These are phyloP conservation scores for Blakeslea trispora DNA, from an alignment of 371 early-diverging fungal genomes.

Conservation along the genomic window DNA sequence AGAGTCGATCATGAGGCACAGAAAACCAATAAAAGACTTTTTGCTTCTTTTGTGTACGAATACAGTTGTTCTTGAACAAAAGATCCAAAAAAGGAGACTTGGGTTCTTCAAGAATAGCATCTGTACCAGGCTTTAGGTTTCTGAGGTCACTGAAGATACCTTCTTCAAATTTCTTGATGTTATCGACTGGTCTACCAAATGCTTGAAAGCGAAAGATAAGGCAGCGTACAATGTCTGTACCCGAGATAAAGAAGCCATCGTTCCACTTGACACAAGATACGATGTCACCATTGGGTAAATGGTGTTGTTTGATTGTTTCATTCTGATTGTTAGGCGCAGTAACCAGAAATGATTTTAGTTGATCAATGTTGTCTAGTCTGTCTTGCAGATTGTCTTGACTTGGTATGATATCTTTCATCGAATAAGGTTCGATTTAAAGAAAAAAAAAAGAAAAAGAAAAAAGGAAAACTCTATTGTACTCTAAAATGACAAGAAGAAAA, in stretches of 20 bases:
- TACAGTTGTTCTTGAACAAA: constrained; percentile 80
- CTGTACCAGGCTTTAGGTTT: constrained; percentile 82
- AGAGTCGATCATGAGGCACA: constrained; percentile 80
- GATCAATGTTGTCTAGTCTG: constrained; percentile 46
- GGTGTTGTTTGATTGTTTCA: constrained; percentile 35
- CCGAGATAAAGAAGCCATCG: constrained; percentile 64
- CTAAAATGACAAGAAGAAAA: constrained; percentile 20
- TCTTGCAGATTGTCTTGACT: constrained; percentile 30
- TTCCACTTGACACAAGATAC: constrained; percentile 81
- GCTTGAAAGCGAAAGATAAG: constrained; percentile 74
- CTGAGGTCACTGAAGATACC: constrained; percentile 84
- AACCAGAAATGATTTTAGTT: constrained; percentile 57
- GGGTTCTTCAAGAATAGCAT: constrained; percentile 81
- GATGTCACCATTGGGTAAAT: constrained; percentile 76
- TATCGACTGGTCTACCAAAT: constrained; percentile 61
- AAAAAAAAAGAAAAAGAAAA: constrained; percentile 9
- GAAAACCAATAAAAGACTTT: constrained; percentile 90
- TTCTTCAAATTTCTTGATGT: constrained; percentile 88
- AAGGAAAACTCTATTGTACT: too few species aligned
- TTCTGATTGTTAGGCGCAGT: constrained; percentile 53
- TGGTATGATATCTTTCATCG: constrained; percentile 23
- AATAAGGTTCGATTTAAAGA: not conserved
- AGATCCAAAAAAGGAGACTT: constrained; percentile 77
- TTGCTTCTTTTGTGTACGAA: constrained; percentile 89
- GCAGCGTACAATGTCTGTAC: constrained; percentile 86